A percentile compares a stretch with the other conserved stretches of the same genome.
Conservation (phyloP, 441 rosid species). For the Populus hybrid region DNA sequence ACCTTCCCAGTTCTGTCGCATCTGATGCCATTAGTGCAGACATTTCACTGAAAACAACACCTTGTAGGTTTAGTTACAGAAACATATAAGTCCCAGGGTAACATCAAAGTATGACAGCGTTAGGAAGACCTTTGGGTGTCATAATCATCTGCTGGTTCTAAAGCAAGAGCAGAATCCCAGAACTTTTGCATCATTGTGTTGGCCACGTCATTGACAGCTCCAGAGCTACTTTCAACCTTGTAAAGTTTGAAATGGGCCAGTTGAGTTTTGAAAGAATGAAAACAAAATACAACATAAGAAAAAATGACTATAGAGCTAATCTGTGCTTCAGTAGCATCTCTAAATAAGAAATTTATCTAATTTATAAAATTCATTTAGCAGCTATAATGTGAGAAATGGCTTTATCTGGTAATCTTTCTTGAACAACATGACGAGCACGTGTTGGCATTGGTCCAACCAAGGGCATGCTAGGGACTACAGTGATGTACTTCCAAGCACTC, state of each 20-base stretch:
- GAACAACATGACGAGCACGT: neutral
- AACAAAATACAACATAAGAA: neutral
- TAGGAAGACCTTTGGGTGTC: conserved; percentile 66
- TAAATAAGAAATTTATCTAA: neutral
- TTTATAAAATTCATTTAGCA: conserved; percentile 1
- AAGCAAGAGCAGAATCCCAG: conserved; percentile 88
- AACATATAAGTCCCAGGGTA: conserved; percentile 17
- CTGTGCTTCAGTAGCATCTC: neutral
- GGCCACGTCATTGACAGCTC: conserved; percentile 78
- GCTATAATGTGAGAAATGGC: neutral
- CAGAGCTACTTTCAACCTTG: conserved; percentile 77
- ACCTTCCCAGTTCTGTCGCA: conserved; percentile 51
- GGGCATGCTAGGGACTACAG: neutral
- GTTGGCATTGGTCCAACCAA: neutral
- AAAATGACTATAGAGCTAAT: neutral
- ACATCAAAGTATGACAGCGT: conserved; percentile 17
- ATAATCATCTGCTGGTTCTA: conserved; percentile 78
- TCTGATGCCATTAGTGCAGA: conserved; percentile 71
- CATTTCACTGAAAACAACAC: conserved; percentile 65
- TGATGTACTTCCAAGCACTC: neutral
- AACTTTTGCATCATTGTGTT: conserved; percentile 96
- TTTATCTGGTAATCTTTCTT: neutral
- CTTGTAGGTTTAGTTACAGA: conserved; percentile 21
- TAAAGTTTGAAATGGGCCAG: conserved; percentile 9
- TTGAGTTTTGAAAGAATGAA: neutral